These are phyloP conservation scores for Kluyveromyces nonfermentans DNA, from an alignment of 805 yeast species.

Conservation along the genomic window DNA sequence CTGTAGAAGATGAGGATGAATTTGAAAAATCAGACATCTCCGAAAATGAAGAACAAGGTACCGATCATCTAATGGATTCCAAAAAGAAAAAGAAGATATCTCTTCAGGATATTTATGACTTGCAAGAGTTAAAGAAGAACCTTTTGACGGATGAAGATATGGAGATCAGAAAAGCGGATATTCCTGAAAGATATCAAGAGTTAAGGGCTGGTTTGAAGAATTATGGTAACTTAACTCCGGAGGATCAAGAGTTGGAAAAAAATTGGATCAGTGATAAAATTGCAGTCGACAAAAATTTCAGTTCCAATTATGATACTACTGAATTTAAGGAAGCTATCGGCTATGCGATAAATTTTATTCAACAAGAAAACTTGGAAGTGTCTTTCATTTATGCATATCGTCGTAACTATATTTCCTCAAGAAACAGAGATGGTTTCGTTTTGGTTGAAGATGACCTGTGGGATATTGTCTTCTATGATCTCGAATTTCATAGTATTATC, in stretches of 20 bases:
- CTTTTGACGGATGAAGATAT: slow-evolving; percentile 91
- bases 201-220: slow-evolving; percentile 54
- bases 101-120: slow-evolving; percentile 87
- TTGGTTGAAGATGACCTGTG: slow-evolving; percentile 81
- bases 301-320: slow-evolving; percentile 29
- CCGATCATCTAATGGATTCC: slow-evolving; percentile 32
- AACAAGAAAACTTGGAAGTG: slow-evolving; percentile 76
- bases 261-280: slow-evolving; percentile 70
- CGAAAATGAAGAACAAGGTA: slow-evolving; percentile 26
- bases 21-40: slow-evolving; percentile 39
- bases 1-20: slow-evolving; percentile 64
- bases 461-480: slow-evolving; percentile 79
- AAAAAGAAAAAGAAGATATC: slow-evolving; percentile 33
- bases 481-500: slow-evolving; percentile 77
- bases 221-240: slow-evolving; percentile 54
- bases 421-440: slow-evolving; percentile 35
- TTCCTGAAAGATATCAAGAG: slow-evolving; percentile 88
- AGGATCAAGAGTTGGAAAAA: slow-evolving; percentile 63
- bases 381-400: slow-evolving; percentile 95
- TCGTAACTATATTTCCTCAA: slow-evolving; percentile 62
- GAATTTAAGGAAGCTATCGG: slow-evolving; percentile 65
- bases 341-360: slow-evolving; percentile 58
- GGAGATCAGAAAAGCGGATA: slow-evolving; percentile 71
- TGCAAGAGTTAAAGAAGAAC: slow-evolving; percentile 82
- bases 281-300: slow-evolving; percentile 44